Evolutionary conservation across 768 basidiomycete species (phyloP).

Genomic region (Paxillus ammoniavirescens): DNA sequence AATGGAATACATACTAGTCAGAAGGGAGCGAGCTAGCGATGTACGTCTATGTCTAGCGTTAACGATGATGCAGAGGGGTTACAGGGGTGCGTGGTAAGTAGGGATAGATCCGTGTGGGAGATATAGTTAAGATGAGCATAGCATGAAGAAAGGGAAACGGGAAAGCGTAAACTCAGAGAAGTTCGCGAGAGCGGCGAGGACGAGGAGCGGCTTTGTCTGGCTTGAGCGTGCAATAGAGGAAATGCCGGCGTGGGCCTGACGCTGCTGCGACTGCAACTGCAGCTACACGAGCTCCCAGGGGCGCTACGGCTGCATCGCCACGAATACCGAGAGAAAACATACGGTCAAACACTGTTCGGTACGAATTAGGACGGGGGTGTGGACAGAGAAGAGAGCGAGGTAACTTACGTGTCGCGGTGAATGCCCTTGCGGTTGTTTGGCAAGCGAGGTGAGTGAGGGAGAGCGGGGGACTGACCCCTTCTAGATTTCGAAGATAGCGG

Average conservation of each 20-base stretch:
- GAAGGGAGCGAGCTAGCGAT: neutral
- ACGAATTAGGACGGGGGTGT: neutral
- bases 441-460: constrained; percentile 84
- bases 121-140: neutral
- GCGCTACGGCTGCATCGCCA: constrained; percentile 58
- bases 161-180: constrained; percentile 10
- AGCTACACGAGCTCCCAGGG: constrained; percentile 61
- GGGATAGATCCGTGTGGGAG: neutral
- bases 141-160: neutral
- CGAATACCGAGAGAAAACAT: constrained; percentile 88
- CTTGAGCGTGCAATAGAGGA: constrained; percentile 78
- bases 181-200: constrained; percentile 43
- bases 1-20: constrained; percentile 18
- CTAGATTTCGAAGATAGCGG: constrained; percentile 86
- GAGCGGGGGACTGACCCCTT: constrained; percentile 87
- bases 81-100: neutral
- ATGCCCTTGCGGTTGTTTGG: constrained; percentile 86
- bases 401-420: constrained; percentile 75
- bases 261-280: constrained; percentile 58
- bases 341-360: constrained; percentile 69
- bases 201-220: constrained; percentile 49
- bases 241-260: constrained; percentile 77
- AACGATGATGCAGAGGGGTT: neutral
- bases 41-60: neutral
- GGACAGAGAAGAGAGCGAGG: neutral